These are phyloP conservation scores for Yamadazyma pseudoaaseri DNA, from an alignment of 1,139 yeast species.

Conservation along the genomic window DNA sequence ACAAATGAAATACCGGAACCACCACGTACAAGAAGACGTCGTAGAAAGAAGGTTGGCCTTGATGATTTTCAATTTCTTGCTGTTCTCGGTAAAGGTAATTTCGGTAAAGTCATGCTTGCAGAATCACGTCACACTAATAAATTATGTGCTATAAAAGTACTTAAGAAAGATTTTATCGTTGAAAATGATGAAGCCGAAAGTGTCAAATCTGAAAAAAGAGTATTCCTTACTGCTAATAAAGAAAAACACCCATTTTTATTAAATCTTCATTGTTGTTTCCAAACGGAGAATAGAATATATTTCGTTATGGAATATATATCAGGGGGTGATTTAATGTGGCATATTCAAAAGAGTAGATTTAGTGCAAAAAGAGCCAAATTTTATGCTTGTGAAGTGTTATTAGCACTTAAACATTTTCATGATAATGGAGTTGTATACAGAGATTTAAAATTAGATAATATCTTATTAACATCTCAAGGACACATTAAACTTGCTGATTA, in stretches of 20 bases:
- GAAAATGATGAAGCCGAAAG: conserved; percentile 96
- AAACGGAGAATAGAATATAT: conserved; percentile 93
- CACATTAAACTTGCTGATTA: conserved; percentile 96
- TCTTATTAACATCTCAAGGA: conserved; percentile 84
- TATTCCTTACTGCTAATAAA: conserved; percentile 83
- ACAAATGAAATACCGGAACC: conserved; percentile 5
- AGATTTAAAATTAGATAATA: conserved; percentile 93
- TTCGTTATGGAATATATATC: conserved; percentile 97
- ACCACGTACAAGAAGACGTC: conserved; percentile 23
- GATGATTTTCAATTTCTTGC: conserved; percentile 94
- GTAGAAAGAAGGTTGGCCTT: conserved; percentile 75
- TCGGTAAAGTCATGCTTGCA: conserved; percentile 96
- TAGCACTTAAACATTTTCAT: conserved; percentile 90
- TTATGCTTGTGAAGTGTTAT: conserved; percentile 92
- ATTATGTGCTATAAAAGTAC: conserved; percentile 90
- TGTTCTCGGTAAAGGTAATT: conserved; percentile 95
- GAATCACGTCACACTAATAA: conserved; percentile 79
- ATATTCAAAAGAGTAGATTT: conserved; percentile 88
- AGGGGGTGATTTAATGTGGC: conserved; percentile 99
- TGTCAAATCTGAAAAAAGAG: conserved; percentile 90
- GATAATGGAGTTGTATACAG: conserved; percentile 95
- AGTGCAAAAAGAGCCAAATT: conserved; percentile 91
- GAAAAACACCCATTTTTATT: conserved; percentile 91
- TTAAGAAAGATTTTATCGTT: conserved; percentile 91
- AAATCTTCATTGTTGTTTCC: conserved; percentile 92